These are phyloP conservation scores for Epichloe uncinata DNA, from an alignment of 2,329 filamentous ascomycete species.

Conservation along the genomic window DNA sequence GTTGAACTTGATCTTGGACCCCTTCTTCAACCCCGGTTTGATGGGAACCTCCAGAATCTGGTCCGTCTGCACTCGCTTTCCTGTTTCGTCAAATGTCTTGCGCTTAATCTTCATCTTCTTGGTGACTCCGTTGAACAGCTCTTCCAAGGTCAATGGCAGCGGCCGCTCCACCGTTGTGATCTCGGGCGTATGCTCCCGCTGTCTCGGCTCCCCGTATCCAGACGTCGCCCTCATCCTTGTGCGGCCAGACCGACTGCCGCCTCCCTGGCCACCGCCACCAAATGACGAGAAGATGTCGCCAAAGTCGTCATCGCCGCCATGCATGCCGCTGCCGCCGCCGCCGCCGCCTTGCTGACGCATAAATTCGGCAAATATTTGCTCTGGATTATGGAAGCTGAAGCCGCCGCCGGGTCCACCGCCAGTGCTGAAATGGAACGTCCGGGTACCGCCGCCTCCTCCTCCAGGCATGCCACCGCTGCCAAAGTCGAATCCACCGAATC, in stretches of 20 bases:
- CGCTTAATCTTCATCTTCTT: conserved; percentile 99
- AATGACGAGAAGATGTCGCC: conserved; percentile 43
- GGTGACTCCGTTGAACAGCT: conserved; percentile 71
- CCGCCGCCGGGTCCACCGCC: conserved; percentile 38
- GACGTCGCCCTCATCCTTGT: conserved; percentile 28
- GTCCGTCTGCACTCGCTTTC: conserved; percentile 77
- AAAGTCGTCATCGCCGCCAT: conserved; percentile 32
- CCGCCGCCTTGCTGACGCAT: conserved; percentile 39
- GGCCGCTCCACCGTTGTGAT: conserved; percentile 83
- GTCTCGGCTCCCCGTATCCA: conserved; percentile 20
- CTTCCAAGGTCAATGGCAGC: conserved; percentile 70
- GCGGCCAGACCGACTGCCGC: conserved; percentile 25
- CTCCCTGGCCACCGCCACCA: conserved; percentile 22
- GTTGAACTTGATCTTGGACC: conserved; percentile 96
- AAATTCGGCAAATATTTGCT: conserved; percentile 78
- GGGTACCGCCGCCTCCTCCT: conserved; percentile 30
- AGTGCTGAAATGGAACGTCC: conserved; percentile 53
- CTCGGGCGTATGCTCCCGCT: conserved; percentile 50
- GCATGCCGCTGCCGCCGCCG: conserved; percentile 24
- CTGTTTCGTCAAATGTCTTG: conserved; percentile 79
- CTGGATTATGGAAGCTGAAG: conserved; percentile 75
- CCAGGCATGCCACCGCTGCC: conserved; percentile 28
- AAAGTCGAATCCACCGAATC: conserved; percentile 40
- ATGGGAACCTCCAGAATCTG: conserved; percentile 90
- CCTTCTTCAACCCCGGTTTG: conserved; percentile 89